Evolutionary conservation across 2,329 filamentous ascomycete species (phyloP).

Genomic region (Piedraia hortae): DNA sequence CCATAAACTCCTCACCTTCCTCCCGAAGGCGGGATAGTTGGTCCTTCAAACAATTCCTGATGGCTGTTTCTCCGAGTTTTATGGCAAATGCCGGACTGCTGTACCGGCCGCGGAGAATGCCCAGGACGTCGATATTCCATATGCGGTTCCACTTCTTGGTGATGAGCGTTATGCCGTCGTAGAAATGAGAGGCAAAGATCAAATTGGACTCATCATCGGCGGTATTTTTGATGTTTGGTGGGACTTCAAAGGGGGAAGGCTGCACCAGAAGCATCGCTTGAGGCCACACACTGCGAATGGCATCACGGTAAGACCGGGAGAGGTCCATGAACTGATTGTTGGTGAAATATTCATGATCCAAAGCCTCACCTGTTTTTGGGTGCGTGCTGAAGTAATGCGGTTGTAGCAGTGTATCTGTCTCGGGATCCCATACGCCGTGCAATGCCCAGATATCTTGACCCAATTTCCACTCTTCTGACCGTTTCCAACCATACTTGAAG

Average conservation of each 20-base stretch:
- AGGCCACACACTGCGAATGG: slow-evolving; percentile 48
- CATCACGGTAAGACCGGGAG: slow-evolving; percentile 48
- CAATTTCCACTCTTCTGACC: slow-evolving; percentile 66
- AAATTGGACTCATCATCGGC: slow-evolving; percentile 68
- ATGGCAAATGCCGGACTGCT: slow-evolving; percentile 72
- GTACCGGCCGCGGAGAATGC: slow-evolving; percentile 70
- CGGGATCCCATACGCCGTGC: slow-evolving; percentile 79
- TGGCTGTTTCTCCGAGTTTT: slow-evolving; percentile 76
- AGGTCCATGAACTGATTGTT: slow-evolving; percentile 78
- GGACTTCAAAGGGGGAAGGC: slow-evolving; percentile 72
- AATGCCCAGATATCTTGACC: slow-evolving; percentile 95
- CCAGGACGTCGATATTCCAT: slow-evolving; percentile 92
- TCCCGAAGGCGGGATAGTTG: slow-evolving; percentile 60
- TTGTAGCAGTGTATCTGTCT: slow-evolving; percentile 44
- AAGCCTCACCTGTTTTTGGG: slow-evolving; percentile 40
- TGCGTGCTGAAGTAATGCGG: slow-evolving; percentile 74
- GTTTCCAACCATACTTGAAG: slow-evolving; percentile 64
- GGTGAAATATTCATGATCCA: slow-evolving; percentile 67
- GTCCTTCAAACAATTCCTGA: slow-evolving; percentile 74
- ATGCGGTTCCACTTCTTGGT: slow-evolving; percentile 96
- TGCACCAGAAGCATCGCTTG: slow-evolving; percentile 75
- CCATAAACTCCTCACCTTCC: slow-evolving; percentile 71
- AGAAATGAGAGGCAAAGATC: slow-evolving; percentile 86
- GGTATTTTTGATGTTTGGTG: slow-evolving; percentile 65
- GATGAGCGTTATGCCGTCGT: slow-evolving; percentile 87